These are phyloP conservation scores for Centrapalus pauciflorus DNA, from an alignment of 129 eudicot species.

Conservation along the genomic window DNA sequence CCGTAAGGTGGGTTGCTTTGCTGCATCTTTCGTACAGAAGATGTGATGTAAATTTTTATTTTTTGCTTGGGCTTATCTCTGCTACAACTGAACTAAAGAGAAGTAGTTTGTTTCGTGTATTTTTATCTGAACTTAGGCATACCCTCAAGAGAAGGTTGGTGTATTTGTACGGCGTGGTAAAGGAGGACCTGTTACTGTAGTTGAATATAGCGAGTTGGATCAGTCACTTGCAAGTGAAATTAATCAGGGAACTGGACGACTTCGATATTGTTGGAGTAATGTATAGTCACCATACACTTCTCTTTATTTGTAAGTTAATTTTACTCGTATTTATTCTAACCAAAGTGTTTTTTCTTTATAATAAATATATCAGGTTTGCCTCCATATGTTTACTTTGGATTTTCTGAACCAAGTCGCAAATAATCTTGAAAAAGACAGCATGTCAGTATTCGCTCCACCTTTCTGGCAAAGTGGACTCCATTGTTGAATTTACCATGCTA, in stretches of 20 bases:
- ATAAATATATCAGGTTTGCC: constrained; percentile 68
- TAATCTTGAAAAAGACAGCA: constrained; percentile 95
- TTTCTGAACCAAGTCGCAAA: constrained; percentile 97
- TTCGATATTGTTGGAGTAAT: constrained; percentile 98
- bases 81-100: background rate
- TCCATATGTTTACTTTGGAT: constrained; percentile 95
- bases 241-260: constrained; percentile 92
- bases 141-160: constrained; percentile 99
- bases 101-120: background rate
- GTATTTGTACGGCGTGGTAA: constrained; percentile 95
- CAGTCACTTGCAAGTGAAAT: constrained; percentile 77
- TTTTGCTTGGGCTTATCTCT: too few relatives aligned
- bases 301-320: background rate
- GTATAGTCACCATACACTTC: constrained; percentile 36
- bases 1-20: constrained; percentile 52
- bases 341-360: background rate
- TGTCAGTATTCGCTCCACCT: constrained; percentile 46
- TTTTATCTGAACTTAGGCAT: constrained; percentile 47
- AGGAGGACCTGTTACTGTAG: constrained; percentile 97
- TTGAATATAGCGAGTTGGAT: constrained; percentile 96
- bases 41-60: too few relatives aligned
- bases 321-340: background rate
- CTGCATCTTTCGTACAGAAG: too few relatives aligned
- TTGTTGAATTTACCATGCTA: background rate
- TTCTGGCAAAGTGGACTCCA: background rate